phyloP scores from a whole-genome alignment of 2,329 filamentous ascomycete genomes.

The Fusarium sp. region DNA sequence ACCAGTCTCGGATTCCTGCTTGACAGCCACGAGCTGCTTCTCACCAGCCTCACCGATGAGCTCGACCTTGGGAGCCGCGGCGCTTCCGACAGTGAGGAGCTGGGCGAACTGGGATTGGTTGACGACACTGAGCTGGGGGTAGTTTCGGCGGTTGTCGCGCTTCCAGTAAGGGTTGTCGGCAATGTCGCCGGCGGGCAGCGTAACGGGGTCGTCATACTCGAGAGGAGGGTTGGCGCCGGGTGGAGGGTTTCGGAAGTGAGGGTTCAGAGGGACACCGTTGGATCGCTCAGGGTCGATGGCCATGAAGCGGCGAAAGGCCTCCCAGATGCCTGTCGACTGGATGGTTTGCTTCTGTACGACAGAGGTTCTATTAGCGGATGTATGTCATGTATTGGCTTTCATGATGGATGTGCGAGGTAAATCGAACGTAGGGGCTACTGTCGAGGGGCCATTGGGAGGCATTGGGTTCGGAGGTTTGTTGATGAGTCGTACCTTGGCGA shows the following conservation, averaged over 20 bases:
- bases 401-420: constrained; percentile 25
- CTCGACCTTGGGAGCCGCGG: constrained; percentile 81
- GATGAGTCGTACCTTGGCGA: constrained; percentile 64
- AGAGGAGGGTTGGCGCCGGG: constrained; percentile 53
- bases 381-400: background rate
- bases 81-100: constrained; percentile 85
- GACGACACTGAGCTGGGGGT: constrained; percentile 82
- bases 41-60: constrained; percentile 71
- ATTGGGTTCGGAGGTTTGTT: constrained; percentile 11
- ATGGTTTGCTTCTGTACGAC: constrained; percentile 88
- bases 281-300: constrained; percentile 89
- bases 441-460: constrained; percentile 31
- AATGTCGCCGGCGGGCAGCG: constrained; percentile 67
- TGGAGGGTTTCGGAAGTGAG: constrained; percentile 87
- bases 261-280: constrained; percentile 91
- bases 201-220: constrained; percentile 52
- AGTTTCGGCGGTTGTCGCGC: constrained; percentile 84
- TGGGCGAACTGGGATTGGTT: constrained; percentile 86
- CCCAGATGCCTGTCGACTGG: constrained; percentile 90
- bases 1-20: constrained; percentile 78
- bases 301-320: constrained; percentile 78
- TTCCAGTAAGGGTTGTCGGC: constrained; percentile 74
- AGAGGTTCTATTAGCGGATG: constrained; percentile 33
- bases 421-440: constrained; percentile 16
- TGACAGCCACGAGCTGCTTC: constrained; percentile 76